Evolutionary conservation across 129 eudicot species (phyloP), one percentile per base, ranked within the genome.

Genomic region (Apium graveolens): DNA sequence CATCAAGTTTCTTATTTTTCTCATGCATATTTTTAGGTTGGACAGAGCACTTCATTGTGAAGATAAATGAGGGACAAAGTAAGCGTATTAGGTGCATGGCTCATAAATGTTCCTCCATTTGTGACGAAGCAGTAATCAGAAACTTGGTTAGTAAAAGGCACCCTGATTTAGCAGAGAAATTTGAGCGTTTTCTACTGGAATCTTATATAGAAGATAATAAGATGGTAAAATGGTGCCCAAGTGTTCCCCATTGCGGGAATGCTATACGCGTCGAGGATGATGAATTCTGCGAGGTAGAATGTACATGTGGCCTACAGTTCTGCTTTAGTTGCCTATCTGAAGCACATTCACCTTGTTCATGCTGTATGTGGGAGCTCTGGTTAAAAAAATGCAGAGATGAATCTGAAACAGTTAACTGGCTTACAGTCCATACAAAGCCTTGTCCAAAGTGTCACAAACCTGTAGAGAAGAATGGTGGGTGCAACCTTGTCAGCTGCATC

Each of bases 401-500:
- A 79, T 93, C 98, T 38, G 98, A 91, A 82, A 93, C 97, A 4
- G 97, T 95, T 26, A 91, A 95, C 82, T 95, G 98, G 98, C 90
- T 95, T 37, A 95, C 97, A 11, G 97, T 88, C 81, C 96, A 95
- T 78, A 95, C 98, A 39, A 91, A 95, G 77, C 92, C 97, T 76
- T 95, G 97, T 79, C 98, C 98, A 9, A 95, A 95, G 88, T 95
- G 98, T 83, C 92, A 85, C 83, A 95, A 95, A 83, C 97, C 96
- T 12, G 98, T 95, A 71, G 98, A 95, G 91, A 95, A 95, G 86
- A 95, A 91, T 68, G 98, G 97, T 74, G 98, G 98, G 73, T 95
- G 97, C 83, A 95, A 95, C 73, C 87, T 91, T 26, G 98, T 95
- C 31, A 87, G 96, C 83, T 95, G 98, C 84, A 83, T 95, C 37